These are phyloP conservation scores for Starmera stellimalicola DNA, from an alignment of 1,139 yeast species.

Conservation along the genomic window DNA sequence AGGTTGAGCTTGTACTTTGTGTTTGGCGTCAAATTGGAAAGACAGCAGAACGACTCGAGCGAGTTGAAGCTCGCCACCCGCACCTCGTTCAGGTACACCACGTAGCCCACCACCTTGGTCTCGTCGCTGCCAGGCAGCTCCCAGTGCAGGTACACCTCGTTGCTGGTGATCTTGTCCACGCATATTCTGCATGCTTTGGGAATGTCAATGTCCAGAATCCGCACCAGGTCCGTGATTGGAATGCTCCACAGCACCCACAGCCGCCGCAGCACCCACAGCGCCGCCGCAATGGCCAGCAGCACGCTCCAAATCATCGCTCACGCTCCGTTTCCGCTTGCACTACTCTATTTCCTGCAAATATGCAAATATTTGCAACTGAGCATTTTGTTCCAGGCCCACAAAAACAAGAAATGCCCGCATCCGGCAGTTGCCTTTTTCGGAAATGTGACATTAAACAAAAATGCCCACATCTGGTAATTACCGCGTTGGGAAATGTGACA, in stretches of 20 bases:
- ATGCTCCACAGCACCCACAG: slow-evolving; percentile 27
- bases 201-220: slow-evolving; percentile 40
- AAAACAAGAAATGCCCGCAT: too few relatives aligned
- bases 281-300: slow-evolving; percentile 14
- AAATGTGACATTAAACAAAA: too few relatives aligned
- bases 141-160: slow-evolving; percentile 50
- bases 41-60: slow-evolving; percentile 26
- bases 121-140: slow-evolving; percentile 20
- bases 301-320: too few relatives aligned
- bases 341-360: too few relatives aligned
- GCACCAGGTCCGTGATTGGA: slow-evolving; percentile 41
- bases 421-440: too few relatives aligned
- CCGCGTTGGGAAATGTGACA: too few relatives aligned
- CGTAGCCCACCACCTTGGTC: slow-evolving; percentile 19
- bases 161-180: slow-evolving; percentile 42
- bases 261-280: slow-evolving; percentile 15
- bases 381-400: too few relatives aligned
- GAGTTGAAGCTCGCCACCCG: slow-evolving; percentile 18
- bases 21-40: slow-evolving; percentile 36
- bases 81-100: slow-evolving; percentile 37
- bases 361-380: too few relatives aligned
- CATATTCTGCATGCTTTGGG: slow-evolving; percentile 51
- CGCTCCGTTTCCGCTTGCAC: too few relatives aligned
- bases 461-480: too few relatives aligned
- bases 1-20: slow-evolving; percentile 46